A percentile compares a stretch with the other conserved stretches of the same genome.
Evolutionary conservation across 2,329 filamentous ascomycete species (phyloP).

Genomic region (Samsoniella hepiali): DNA sequence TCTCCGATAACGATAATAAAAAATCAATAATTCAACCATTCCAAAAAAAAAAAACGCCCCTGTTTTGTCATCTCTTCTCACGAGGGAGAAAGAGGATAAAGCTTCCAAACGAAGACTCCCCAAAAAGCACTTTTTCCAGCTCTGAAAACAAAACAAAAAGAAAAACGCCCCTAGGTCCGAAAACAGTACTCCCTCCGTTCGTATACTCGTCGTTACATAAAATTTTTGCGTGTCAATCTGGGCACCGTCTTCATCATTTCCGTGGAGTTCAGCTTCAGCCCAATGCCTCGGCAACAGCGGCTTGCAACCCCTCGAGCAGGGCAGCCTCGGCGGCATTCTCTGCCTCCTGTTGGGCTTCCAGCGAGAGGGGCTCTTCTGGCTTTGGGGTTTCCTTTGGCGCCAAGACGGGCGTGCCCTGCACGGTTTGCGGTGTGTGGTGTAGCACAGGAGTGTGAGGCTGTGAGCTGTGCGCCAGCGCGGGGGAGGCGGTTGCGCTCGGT

Average conservation of each 20-base stretch:
- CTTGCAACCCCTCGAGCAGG: constrained; percentile 35
- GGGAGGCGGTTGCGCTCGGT: constrained; percentile 6
- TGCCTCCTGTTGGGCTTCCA: constrained; percentile 25
- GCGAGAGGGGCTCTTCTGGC: constrained; percentile 26
- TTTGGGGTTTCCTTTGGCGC: constrained; percentile 22
- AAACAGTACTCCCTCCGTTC: not conserved
- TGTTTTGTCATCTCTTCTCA: constrained; percentile 8
- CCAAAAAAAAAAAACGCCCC: not conserved
- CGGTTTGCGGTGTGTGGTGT: constrained; percentile 1
- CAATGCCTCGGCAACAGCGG: constrained; percentile 30
- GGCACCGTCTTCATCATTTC: too few species aligned
- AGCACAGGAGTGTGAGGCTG: constrained; percentile 14
- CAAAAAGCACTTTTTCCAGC: not conserved
- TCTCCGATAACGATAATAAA: not conserved
- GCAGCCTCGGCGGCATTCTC: constrained; percentile 36
- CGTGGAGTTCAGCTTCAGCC: not conserved
- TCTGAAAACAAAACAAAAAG: not conserved
- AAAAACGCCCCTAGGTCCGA: constrained; percentile 2
- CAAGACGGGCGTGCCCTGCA: constrained; percentile 13
- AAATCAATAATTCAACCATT: not conserved
- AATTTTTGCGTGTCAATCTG: not conserved
- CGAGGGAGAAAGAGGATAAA: not conserved
- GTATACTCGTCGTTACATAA: constrained; percentile 4
- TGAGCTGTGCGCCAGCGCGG: constrained; percentile 5
- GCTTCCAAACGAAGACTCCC: not conserved